These are phyloP conservation scores for Drechslera avenae DNA, from an alignment of 2,329 filamentous ascomycete genomes.

Conservation along the genomic window DNA sequence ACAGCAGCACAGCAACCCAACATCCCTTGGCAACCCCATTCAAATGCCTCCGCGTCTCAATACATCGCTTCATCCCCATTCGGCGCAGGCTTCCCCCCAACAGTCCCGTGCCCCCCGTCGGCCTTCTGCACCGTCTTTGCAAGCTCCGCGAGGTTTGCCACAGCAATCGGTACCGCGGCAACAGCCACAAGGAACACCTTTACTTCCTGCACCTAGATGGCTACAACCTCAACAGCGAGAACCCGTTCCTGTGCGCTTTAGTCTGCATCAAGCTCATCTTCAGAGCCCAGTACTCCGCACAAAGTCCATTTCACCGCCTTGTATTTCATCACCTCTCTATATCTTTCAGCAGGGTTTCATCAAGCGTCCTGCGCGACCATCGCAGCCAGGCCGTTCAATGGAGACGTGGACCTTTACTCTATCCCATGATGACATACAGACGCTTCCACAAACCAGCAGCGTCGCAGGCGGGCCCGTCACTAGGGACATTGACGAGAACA, in stretches of 20 bases:
- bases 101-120: slow-evolving; percentile 6
- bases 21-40: not conserved
- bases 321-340: slow-evolving; percentile 52
- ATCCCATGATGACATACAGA: slow-evolving; percentile 41
- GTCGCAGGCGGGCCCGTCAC: slow-evolving; percentile 32
- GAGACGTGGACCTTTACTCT: slow-evolving; percentile 57
- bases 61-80: not conserved
- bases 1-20: too few relatives aligned
- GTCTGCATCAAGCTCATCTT: slow-evolving; percentile 65
- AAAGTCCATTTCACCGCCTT: not conserved
- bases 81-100: slow-evolving; percentile 12
- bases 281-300: slow-evolving; percentile 57
- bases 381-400: slow-evolving; percentile 46
- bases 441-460: slow-evolving; percentile 44
- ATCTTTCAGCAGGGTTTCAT: slow-evolving; percentile 62
- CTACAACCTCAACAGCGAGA: slow-evolving; percentile 46
- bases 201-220: slow-evolving; percentile 46
- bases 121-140: not conserved
- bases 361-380: slow-evolving; percentile 52
- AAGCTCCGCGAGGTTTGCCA: not conserved
- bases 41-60: not conserved
- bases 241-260: slow-evolving; percentile 54
- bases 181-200: too few relatives aligned
- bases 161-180: too few relatives aligned
- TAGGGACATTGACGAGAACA: slow-evolving; percentile 56